Conservation (phyloP, 2,329 filamentous ascomycete species). For the Karstenula rhodostoma region DNA sequence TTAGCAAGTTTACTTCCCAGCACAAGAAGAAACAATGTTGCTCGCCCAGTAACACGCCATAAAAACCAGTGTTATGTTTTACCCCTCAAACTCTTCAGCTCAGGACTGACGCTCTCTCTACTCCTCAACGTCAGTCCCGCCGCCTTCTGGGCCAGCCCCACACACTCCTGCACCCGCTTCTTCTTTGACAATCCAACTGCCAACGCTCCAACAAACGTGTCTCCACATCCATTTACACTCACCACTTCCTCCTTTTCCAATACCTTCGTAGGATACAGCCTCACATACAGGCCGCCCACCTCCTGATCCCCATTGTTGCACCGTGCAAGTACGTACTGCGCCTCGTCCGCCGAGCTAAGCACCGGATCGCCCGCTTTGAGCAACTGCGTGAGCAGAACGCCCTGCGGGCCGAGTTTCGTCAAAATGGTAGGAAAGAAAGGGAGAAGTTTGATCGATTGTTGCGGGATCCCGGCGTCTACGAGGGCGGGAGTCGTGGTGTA, state of each 20-base stretch:
- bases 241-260: slow-evolving; percentile 72
- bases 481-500: slow-evolving; percentile 71
- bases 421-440: slow-evolving; percentile 87
- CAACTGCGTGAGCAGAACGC: slow-evolving; percentile 78
- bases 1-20: too few species aligned
- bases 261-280: slow-evolving; percentile 69
- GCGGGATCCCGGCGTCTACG: slow-evolving; percentile 81
- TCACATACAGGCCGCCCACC: slow-evolving; percentile 82
- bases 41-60: neutral
- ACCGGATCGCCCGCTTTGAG: slow-evolving; percentile 73
- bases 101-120: slow-evolving; percentile 73
- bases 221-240: slow-evolving; percentile 93
- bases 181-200: slow-evolving; percentile 75
- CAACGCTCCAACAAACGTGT: slow-evolving; percentile 88
- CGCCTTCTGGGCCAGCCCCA: slow-evolving; percentile 83
- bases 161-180: slow-evolving; percentile 65
- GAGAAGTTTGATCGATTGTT: slow-evolving; percentile 82
- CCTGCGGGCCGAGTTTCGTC: slow-evolving; percentile 80
- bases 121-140: slow-evolving; percentile 82
- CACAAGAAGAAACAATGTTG: neutral
- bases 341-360: slow-evolving; percentile 67
- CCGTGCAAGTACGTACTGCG: slow-evolving; percentile 76
- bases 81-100: slow-evolving; percentile 52
- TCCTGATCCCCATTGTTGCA: slow-evolving; percentile 58
- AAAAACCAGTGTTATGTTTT: neutral